These are phyloP conservation scores for Globisporangium splendens DNA, from an alignment of 352 stramenopile genomes.

Conservation along the genomic window DNA sequence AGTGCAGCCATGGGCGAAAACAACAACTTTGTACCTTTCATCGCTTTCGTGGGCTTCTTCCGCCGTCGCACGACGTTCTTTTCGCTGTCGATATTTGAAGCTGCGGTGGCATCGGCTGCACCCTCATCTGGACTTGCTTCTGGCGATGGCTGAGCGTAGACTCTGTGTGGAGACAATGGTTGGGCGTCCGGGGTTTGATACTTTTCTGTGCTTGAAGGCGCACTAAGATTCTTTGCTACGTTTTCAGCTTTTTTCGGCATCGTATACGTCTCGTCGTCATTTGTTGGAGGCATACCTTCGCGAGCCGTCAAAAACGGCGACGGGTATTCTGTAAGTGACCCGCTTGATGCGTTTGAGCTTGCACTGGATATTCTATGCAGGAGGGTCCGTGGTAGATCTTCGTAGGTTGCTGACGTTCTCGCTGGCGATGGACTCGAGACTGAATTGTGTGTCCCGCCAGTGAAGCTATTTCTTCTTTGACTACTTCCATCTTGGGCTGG, in stretches of 20 bases:
- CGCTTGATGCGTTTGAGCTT: conserved; percentile 2
- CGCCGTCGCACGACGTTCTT: conserved; percentile 2
- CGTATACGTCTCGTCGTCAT: not conserved
- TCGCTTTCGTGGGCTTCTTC: conserved; percentile 21
- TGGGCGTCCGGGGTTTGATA: conserved; percentile 2
- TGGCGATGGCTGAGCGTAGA: not conserved
- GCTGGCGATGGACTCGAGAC: not conserved
- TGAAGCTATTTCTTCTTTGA: conserved; percentile 21
- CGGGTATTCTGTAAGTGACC: not conserved
- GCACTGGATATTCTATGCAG: conserved; percentile 1
- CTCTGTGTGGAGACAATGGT: not conserved
- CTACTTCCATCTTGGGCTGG: conserved; percentile 12
- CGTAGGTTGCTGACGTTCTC: conserved; percentile 6
- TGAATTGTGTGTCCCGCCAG: not conserved
- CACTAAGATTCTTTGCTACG: not conserved
- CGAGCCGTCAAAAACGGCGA: conserved; percentile 2
- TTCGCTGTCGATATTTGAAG: not conserved
- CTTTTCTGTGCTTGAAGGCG: not conserved
- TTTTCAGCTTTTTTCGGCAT: conserved; percentile 2
- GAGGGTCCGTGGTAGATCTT: conserved; percentile 11
- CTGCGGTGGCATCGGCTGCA: not conserved
- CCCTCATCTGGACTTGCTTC: not conserved
- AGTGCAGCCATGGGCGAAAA: conserved; percentile 39
- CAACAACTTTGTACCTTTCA: conserved; percentile 33
- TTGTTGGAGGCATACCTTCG: not conserved